Base-by-base conservation (phyloP, 2,329 filamentous ascomycete genomes). In the Arthrobotrys megalospora region DNA sequence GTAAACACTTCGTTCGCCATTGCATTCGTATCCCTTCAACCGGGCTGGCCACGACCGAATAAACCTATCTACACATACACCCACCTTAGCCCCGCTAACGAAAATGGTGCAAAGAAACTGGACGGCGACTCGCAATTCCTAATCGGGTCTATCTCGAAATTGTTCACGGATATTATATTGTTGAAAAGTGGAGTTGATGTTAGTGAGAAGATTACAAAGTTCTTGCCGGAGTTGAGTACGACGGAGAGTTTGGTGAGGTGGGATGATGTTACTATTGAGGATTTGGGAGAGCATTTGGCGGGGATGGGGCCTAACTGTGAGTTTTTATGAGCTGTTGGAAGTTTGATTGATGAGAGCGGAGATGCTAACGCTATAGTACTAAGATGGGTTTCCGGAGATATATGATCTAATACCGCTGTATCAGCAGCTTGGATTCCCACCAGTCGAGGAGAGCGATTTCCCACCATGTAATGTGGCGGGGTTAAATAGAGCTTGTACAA, bases 121-220 rank as follows among this genome's bases (percentile, higher is more conserved):
- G 77, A 83, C 19, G 81, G 83, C 0, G 81, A 85, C 67, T 85
- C 85, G 0, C 85, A 86, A 79, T 86, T 86, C 47, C 81, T 86
- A 2, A 83, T 86, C 36, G 86, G 85, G 0, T 86, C 84, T 0
- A 80, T 86, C 5, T 83, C 83, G 0, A 86, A 86, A 16, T 82
- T 85, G 0, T 80, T 86, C 28, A 84, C 85, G 0, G 84, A 83
- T 12, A 82, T 85, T 11, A 21, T 86, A 0, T 60, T 86, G 14
- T 65, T 86, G 1, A 83, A 83, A 48, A 84, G 82, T 14, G 83
- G 83, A 0, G 63, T 86, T 1, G 76, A 85, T 34, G 34, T 85
- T 0, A 83, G 85, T 32, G 80, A 81, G 0, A 80, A 83, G 0
- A 80, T 86, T 2, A 84, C 83, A 0, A 80, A 84, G 36, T 85